Evolutionary conservation across 371 early-diverging fungal species (phyloP), one percentile per base, ranked within the genome.

Genomic region (Mucor indicus): DNA sequence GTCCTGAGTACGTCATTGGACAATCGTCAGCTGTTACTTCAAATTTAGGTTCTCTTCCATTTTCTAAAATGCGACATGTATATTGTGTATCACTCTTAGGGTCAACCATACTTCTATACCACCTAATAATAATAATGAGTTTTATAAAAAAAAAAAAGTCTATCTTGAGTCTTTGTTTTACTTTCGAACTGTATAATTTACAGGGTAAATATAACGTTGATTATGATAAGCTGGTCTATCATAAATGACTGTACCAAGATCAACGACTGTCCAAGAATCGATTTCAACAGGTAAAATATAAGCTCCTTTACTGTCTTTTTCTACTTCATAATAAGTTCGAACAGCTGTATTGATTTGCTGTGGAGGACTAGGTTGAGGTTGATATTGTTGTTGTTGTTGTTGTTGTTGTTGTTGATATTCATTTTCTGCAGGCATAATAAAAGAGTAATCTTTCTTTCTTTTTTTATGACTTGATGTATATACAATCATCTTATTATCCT

Each of bases 131-230:
- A 29, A 29, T 29, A 8, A 29, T 8, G 30, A 29, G 12, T 8
- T 8, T 8, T 8, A 29, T 8, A 6, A 6, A 29, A 29, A 29
- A 29, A 29, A 29, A 29, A 29, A 27, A 29, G n/a, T 12, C 36
- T 31, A 46, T 55, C n/a, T n/a, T n/a, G n/a, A n/a, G n/a, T n/a
- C n/a, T n/a, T n/a, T n/a, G n/a, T n/a, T n/a, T 62, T 71, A 81
- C 77, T 78, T 72, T 53, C 69, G 63, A 6, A 82, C 77, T 36
- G 66, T 82, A 62, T 90, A 96, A 16, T 95, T 95, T 4, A 90
- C 87, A 10, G 97, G 92, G 67, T 85, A 96, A 42, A 96, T 93
- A 54, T 96, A 95, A 7, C 95, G 81, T 42, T 92, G 89, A 47
- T 87, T 91, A 50, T 96, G 96, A 59, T 87, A 96, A 2, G 84